Percentiles rank a stretch among this genome's conserved stretches.
phyloP scores from a whole-genome alignment of 2,329 filamentous ascomycete genomes.

The Fusarium goolgardi region DNA sequence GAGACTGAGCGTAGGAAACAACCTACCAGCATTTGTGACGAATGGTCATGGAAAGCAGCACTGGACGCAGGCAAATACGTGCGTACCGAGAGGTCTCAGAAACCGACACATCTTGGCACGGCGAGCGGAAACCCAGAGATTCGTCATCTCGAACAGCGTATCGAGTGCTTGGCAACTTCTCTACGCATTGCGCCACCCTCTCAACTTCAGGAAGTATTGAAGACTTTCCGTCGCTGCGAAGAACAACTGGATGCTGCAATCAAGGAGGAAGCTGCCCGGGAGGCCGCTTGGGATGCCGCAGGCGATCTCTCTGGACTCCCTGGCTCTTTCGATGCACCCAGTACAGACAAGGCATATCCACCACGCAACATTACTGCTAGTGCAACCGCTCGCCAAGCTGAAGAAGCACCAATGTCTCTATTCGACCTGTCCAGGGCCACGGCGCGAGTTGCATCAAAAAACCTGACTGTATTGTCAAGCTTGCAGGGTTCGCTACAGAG shows the following conservation, averaged over 20 bases:
- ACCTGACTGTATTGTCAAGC: conserved; percentile 66
- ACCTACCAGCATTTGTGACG: conserved; percentile 57
- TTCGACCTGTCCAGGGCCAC: conserved; percentile 73
- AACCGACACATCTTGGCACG: conserved; percentile 70
- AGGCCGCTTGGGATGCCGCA: conserved; percentile 76
- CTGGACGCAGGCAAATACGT: conserved; percentile 81
- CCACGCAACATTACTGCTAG: conserved; percentile 52
- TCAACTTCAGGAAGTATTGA: conserved; percentile 79
- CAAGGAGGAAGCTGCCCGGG: conserved; percentile 73
- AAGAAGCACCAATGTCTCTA: conserved; percentile 72
- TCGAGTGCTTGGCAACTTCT: conserved; percentile 81
- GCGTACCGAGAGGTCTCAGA: conserved; percentile 63
- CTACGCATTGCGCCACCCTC: conserved; percentile 77
- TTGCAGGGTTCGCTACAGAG: conserved; percentile 54
- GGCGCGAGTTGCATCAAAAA: conserved; percentile 68
- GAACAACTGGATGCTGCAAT: conserved; percentile 77
- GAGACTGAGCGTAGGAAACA: conserved; percentile 6
- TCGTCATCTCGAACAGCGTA: conserved; percentile 80
- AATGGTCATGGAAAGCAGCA: conserved; percentile 83
- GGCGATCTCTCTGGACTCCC: conserved; percentile 70
- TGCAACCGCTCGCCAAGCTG: conserved; percentile 53
- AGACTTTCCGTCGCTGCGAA: conserved; percentile 80
- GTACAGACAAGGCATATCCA: conserved; percentile 41
- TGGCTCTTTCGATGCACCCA: conserved; percentile 61
- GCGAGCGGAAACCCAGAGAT: conserved; percentile 71